Base-by-base conservation (phyloP, 441 rosid species). In the Sinapis alba region DNA sequence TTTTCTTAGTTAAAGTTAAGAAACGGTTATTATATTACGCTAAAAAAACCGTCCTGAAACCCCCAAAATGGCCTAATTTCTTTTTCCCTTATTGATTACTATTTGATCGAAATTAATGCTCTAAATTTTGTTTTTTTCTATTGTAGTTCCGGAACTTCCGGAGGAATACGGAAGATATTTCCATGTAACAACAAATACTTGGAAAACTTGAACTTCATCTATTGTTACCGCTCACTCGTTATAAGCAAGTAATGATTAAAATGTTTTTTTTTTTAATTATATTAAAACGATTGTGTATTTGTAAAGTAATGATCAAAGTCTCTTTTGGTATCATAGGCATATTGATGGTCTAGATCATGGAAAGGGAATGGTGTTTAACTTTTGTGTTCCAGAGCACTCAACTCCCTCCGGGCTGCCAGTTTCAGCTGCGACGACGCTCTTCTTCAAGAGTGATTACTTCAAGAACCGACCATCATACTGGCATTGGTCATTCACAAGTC, bases 361-460 rank as follows among this genome's bases (percentile, higher is more conserved):
- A 70, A 93, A 91, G 82, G 98, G 97, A 78, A 90, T 93, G 94
- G 88, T 90, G 82, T 90, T 93, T 82, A 78, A 85, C 80, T 91
- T 93, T 83, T 83, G 88, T 20, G 90, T 87, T 81, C 88, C 89
- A 7, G 94, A 87, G 83, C 72, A 88, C 30, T 87, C 83, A 72
- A 89, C 96, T 4, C 92, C 92, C 18, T 79, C 93, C 69, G 98
- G 98, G 61, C 86, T 91, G 45, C 80, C 77, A 71, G 94, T 93
- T 16, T 81, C 96, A 56, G 87, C 97, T 1, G 93, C 89, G 18
- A 87, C 90, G 18, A 91, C 90, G 15, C 89, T 96, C 81, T 93
- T 86, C 76, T 89, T 91, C 83, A 93, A 93, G 77, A 90, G 96
- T 77, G 79, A 81, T 62, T 89, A 88, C 66, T 94, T 94, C 75